A percentile compares a stretch with the other conserved stretches of the same genome.
Conservation (phyloP, 768 basidiomycete species). For the Tulasnella sp. region DNA sequence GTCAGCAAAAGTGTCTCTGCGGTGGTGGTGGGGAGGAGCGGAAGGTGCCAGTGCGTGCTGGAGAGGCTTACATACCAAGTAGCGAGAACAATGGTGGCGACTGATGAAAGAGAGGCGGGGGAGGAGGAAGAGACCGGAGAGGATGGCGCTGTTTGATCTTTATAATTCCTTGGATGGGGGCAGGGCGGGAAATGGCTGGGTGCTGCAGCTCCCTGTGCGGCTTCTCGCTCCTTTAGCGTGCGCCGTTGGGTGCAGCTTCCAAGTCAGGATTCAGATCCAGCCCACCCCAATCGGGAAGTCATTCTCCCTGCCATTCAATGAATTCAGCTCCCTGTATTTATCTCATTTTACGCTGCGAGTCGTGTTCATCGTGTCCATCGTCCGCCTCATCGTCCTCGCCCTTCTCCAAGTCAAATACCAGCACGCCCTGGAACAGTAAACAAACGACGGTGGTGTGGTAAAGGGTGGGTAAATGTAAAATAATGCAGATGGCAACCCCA, state of each 20-base stretch:
- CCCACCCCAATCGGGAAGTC: constrained; percentile 1
- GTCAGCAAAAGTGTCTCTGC: neutral
- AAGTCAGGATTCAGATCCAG: constrained; percentile 13
- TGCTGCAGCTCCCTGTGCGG: neutral
- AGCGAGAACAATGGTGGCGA: neutral
- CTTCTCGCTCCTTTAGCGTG: constrained; percentile 13
- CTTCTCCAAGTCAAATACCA: neutral
- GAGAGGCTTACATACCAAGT: neutral
- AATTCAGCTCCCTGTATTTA: neutral
- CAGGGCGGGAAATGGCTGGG: neutral
- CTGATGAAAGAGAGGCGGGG: neutral
- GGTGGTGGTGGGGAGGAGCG: neutral
- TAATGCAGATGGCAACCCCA: neutral
- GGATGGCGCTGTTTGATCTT: neutral
- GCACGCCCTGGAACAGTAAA: too few relatives aligned
- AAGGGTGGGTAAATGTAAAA: constrained; percentile 5
- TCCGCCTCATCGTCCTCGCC: neutral
- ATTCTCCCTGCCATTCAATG: neutral
- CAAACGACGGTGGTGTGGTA: neutral
- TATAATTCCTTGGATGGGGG: neutral
- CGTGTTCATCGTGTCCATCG: too few relatives aligned
- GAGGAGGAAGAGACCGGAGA: neutral
- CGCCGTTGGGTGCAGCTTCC: constrained; percentile 8
- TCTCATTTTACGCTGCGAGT: neutral
- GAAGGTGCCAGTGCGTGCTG: neutral